These are phyloP conservation scores for Huiozyma sinensis DNA, from an alignment of 805 yeast genomes.

Conservation along the genomic window DNA sequence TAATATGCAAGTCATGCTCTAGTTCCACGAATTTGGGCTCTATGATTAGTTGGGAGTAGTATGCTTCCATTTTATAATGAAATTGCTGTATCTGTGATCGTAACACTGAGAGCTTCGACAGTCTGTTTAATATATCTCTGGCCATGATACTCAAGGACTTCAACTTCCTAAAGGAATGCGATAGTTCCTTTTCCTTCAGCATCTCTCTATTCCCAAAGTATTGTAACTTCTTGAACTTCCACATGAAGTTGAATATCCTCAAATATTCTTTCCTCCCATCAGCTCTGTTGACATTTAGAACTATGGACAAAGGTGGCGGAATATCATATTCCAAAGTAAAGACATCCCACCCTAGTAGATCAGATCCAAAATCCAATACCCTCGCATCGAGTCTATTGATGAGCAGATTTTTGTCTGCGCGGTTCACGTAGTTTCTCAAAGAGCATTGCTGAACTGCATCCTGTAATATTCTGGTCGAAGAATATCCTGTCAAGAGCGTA, in stretches of 20 bases:
- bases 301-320: slow-evolving; percentile 40
- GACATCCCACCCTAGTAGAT: slow-evolving; percentile 82
- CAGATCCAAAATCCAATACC: slow-evolving; percentile 60
- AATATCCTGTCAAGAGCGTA: slow-evolving; percentile 49
- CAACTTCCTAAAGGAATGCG: slow-evolving; percentile 20
- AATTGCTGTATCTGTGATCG: slow-evolving; percentile 29
- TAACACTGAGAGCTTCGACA: slow-evolving; percentile 22
- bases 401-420: slow-evolving; percentile 30
- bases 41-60: slow-evolving; percentile 25
- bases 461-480: slow-evolving; percentile 51
- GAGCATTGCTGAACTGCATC: slow-evolving; percentile 53
- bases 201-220: slow-evolving; percentile 41
- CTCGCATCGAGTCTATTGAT: slow-evolving; percentile 68
- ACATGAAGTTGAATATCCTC: slow-evolving; percentile 72
- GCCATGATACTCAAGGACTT: slow-evolving; percentile 17
- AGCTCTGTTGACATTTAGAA: slow-evolving; percentile 40
- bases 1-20: slow-evolving; percentile 18
- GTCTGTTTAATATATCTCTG: slow-evolving; percentile 21
- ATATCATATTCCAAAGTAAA: slow-evolving; percentile 73
- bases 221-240: slow-evolving; percentile 62
- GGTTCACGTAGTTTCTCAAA: slow-evolving; percentile 30
- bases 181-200: slow-evolving; percentile 30
- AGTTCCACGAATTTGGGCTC: slow-evolving; percentile 24
- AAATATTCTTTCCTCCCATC: slow-evolving; percentile 50
- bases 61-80: slow-evolving; percentile 24